These are phyloP conservation scores for Globisporangium megalacanthum DNA, from an alignment of 352 stramenopile species.

Conservation along the genomic window DNA sequence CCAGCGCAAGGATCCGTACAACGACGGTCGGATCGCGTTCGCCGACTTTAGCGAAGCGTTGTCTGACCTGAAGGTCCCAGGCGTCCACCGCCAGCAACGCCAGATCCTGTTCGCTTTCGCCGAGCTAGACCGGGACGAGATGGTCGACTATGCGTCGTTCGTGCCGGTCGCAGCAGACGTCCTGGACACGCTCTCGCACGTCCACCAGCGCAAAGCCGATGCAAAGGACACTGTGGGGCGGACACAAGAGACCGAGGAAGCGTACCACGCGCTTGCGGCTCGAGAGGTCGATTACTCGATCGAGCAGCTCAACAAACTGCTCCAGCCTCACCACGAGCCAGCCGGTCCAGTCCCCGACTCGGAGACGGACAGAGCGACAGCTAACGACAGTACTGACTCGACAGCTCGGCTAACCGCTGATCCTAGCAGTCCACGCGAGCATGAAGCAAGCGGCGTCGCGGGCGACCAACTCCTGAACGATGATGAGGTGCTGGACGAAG, in stretches of 20 bases:
- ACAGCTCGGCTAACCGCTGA: neutral
- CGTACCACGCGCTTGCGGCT: conserved; percentile 23
- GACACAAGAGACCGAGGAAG: conserved; percentile 18
- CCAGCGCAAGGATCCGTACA: conserved; percentile 59
- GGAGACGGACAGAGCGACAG: conserved; percentile 11
- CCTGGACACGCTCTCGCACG: conserved; percentile 32
- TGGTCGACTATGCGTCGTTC: conserved; percentile 50
- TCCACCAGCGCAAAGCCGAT: conserved; percentile 5
- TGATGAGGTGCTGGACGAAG: conserved; percentile 1
- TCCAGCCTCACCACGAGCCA: conserved; percentile 23
- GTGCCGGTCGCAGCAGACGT: conserved; percentile 42
- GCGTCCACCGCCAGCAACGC: conserved; percentile 17
- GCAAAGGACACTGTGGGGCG: conserved; percentile 10
- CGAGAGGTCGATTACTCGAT: conserved; percentile 37
- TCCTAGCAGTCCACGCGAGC: conserved; percentile 3
- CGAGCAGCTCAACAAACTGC: conserved; percentile 29
- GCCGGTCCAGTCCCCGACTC: neutral
- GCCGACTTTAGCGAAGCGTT: conserved; percentile 37
- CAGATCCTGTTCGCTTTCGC: conserved; percentile 55
- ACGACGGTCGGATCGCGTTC: conserved; percentile 50
- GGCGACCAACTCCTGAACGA: neutral
- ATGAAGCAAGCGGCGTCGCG: conserved; percentile 9
- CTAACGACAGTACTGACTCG: conserved; percentile 8
- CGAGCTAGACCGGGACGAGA: conserved; percentile 45
- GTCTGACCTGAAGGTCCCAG: conserved; percentile 29